Conservation (phyloP, 1,139 yeast species). For the Tardiomyces depauwii region DNA sequence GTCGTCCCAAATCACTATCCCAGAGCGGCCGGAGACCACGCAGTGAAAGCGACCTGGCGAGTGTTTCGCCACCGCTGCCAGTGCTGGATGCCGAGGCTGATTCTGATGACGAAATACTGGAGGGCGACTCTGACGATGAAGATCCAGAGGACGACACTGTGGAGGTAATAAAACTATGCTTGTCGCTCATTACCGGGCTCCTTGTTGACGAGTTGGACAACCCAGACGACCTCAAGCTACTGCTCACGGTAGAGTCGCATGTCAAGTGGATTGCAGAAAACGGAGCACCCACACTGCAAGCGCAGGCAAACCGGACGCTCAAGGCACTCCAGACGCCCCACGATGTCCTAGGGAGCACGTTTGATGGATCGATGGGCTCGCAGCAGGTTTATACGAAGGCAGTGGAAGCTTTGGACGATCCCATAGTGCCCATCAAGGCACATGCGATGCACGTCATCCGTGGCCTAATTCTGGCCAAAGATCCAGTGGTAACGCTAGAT, state of each 20-base stretch:
- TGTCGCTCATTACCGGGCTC: conserved; percentile 20
- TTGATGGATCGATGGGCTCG: conserved; percentile 19
- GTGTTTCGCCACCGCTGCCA: background rate
- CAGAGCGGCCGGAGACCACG: background rate
- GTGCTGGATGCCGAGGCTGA: background rate
- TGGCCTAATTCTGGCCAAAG: conserved; percentile 39
- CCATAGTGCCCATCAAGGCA: conserved; percentile 74
- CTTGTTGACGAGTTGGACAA: conserved; percentile 21
- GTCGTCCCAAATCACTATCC: background rate
- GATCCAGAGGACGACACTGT: conserved; percentile 15
- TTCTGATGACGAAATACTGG: conserved; percentile 15
- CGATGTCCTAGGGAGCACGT: background rate
- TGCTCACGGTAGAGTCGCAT: background rate
- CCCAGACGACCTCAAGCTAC: conserved; percentile 25
- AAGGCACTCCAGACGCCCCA: background rate
- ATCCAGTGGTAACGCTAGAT: conserved; percentile 40
- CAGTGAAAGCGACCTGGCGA: background rate
- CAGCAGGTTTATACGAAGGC: conserved; percentile 38
- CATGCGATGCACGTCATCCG: conserved; percentile 67
- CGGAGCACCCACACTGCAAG: background rate
- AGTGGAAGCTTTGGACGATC: conserved; percentile 57
- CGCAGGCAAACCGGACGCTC: background rate
- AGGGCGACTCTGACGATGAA: conserved; percentile 15
- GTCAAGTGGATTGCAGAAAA: background rate
- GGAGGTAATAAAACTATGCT: conserved; percentile 19